These are phyloP conservation scores for Botrytis galanthina DNA, from an alignment of 2,329 filamentous ascomycete species.

Conservation along the genomic window DNA sequence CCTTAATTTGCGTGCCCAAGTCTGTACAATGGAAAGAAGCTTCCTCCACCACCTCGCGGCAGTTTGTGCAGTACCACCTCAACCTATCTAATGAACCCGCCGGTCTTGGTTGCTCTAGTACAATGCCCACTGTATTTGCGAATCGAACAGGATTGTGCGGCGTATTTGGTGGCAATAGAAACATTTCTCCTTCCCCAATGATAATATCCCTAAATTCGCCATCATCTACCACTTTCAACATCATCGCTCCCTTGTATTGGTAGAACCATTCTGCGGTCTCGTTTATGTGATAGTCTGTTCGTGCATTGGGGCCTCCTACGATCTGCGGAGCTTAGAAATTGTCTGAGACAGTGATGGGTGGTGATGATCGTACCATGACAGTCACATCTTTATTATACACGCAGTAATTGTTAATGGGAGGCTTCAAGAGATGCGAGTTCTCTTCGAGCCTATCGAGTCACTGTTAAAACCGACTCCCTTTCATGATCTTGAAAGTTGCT, in stretches of 20 bases:
- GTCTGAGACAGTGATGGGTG: not conserved
- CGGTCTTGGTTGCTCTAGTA: conserved; percentile 82
- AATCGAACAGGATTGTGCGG: conserved; percentile 95
- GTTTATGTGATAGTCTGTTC: conserved; percentile 99
- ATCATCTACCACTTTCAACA: conserved; percentile 83
- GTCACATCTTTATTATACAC: conserved; percentile 84
- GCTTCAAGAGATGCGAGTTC: conserved; percentile 80
- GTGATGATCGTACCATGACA: conserved; percentile 61
- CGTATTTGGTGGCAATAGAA: conserved; percentile 88
- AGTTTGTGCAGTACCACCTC: conserved; percentile 83
- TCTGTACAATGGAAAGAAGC: conserved; percentile 84
- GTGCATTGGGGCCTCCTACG: conserved; percentile 91
- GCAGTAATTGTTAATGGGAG: conserved; percentile 96
- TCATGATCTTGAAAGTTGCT: not conserved
- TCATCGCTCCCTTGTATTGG: conserved; percentile 90
- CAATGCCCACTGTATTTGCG: conserved; percentile 87
- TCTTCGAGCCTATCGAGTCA: conserved; percentile 70
- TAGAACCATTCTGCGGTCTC: conserved; percentile 97
- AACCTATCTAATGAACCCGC: conserved; percentile 69
- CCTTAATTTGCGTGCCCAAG: conserved; percentile 91
- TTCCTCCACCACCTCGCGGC: conserved; percentile 76
- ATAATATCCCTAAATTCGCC: conserved; percentile 75
- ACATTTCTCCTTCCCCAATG: conserved; percentile 92
- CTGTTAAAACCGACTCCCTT: conserved; percentile 11
- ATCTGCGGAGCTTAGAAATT: conserved; percentile 52